Evolutionary conservation across 2,329 filamentous ascomycete species (phyloP), one percentile per base, ranked within the genome.

Genomic region (Akanthomyces uredinophilus): DNA sequence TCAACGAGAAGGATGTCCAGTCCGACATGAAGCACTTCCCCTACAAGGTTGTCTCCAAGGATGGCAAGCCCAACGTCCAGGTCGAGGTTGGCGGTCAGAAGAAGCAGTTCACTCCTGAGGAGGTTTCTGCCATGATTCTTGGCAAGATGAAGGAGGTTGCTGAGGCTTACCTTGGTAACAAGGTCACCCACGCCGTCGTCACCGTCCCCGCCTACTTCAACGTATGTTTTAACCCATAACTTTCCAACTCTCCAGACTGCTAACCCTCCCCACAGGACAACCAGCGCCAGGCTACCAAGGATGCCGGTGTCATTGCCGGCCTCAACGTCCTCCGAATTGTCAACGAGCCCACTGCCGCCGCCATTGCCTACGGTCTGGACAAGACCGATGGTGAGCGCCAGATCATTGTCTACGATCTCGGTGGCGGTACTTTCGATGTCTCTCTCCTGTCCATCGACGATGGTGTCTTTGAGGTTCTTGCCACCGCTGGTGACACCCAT

Each of bases 161-260:
- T 70, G 90, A 93, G 81, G 80, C 82, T 72, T 92, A 91, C 77
- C 81, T 93, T 61, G 88, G 89, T 76, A 88, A 92, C 83, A 90
- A 90, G 79, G 88, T 93, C 66, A 91, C 87, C 75, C 89, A 92
- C 83, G 90, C 90, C 72, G 90, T 97, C 72, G 92, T 97, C 68
- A 97, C 93, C 66, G 93, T 96, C 69, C 92, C 93, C 70, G 92
- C 92, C 80, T 96, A 96, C 84, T 97, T 97, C 90, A 96, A 96
- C 81, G 74, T 76, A 66, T 71, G 74, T 72, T 27, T 41, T 49
- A 10, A 8, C 10, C 39, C 13, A 4, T 11, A 16, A 5, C 13
- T 32, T 7, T 14, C n/a, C 24, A n/a, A 18, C 10, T 16, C 11
- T 27, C 11, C 41, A 22, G 56, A 22, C 66, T 75, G 18, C 51